Evolutionary conservation across 2,329 filamentous ascomycete species (phyloP).

Genomic region (Cercospora beticola): DNA sequence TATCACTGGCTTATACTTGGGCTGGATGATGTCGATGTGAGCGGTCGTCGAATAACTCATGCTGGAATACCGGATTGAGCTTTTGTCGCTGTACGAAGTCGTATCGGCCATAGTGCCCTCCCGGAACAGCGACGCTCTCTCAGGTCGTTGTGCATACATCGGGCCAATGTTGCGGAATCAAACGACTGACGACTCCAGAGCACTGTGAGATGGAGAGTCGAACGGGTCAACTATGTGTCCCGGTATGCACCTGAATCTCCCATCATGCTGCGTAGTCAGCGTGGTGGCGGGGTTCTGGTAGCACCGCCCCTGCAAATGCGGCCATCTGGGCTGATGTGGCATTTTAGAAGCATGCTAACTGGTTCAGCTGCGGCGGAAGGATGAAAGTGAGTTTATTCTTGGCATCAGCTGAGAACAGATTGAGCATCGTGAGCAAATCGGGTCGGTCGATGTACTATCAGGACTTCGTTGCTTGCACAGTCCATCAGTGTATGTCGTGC

Average conservation of each 20-base stretch:
- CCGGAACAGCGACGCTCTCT: neutral
- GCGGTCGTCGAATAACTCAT: neutral
- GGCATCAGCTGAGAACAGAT: neutral
- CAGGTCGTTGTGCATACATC: neutral
- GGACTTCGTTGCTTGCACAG: neutral
- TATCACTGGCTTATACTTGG: slow-evolving; percentile 24
- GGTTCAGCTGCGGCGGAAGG: neutral
- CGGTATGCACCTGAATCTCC: neutral
- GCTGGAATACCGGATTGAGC: neutral
- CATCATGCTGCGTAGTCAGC: neutral
- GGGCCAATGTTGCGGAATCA: neutral
- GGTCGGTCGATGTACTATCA: neutral
- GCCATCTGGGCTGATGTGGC: neutral
- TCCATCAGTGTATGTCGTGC: neutral
- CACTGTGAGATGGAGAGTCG: neutral
- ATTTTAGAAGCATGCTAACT: neutral
- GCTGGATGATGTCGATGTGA: neutral
- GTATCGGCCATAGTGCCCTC: neutral
- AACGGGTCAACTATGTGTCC: neutral
- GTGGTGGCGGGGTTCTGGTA: neutral
- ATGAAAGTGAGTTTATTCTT: neutral
- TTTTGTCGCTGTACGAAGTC: neutral
- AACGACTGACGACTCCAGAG: neutral
- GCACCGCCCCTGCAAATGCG: neutral
- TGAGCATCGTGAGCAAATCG: neutral